Conservation (phyloP, 2,329 filamentous ascomycete species). For the Xylariales sp. region DNA sequence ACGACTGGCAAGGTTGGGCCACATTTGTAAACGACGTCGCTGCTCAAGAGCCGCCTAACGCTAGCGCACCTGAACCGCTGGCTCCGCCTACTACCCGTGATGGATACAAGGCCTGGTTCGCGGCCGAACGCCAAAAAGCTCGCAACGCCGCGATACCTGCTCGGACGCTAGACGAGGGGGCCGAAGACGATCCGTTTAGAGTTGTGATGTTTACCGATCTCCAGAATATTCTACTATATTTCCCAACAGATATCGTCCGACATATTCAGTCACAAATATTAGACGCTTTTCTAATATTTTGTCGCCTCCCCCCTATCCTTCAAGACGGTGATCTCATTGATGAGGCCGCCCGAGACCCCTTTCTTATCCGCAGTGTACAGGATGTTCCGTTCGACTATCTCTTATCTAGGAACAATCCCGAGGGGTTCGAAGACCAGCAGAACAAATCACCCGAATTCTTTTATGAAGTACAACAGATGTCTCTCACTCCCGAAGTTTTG, state of each 20-base stretch:
- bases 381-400: conserved; percentile 40
- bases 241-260: conserved; percentile 56
- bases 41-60: conserved; percentile 56
- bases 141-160: conserved; percentile 70
- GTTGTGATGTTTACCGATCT: conserved; percentile 85
- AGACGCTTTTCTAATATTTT: conserved; percentile 78
- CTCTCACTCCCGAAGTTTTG: conserved; percentile 58
- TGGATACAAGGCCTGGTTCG: conserved; percentile 63
- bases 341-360: conserved; percentile 63
- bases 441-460: conserved; percentile 42
- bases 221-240: conserved; percentile 66
- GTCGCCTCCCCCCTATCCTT: conserved; percentile 67
- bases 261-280: conserved; percentile 63
- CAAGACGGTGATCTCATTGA: conserved; percentile 44
- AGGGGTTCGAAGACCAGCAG: conserved; percentile 31
- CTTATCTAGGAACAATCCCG: conserved; percentile 13
- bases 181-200: conserved; percentile 84
- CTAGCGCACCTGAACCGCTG: conserved; percentile 44
- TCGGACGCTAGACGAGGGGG: conserved; percentile 77
- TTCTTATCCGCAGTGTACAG: conserved; percentile 55
- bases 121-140: conserved; percentile 64
- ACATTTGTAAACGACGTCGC: conserved; percentile 57
- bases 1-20: conserved; percentile 76
- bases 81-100: conserved; percentile 53
- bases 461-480: conserved; percentile 43